Evolutionary conservation across 257 asterid species (phyloP).

Genomic region (Euphrasia confusa): DNA sequence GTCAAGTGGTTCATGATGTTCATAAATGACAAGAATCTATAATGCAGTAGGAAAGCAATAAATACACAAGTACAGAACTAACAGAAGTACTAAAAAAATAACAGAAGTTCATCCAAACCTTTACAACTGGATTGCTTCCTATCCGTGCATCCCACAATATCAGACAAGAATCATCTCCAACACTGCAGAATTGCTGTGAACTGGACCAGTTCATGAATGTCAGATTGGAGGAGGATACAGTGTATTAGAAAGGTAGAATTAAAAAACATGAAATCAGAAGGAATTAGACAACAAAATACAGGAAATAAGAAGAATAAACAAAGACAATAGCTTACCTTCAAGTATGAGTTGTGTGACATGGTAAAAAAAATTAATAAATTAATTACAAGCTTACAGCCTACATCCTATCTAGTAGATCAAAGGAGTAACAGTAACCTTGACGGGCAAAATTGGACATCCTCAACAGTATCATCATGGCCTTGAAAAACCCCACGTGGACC

Average conservation of each 20-base stretch:
- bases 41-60: slow-evolving; percentile 11
- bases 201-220: slow-evolving; percentile 39
- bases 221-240: slow-evolving; percentile 13
- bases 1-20: neutral
- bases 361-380: neutral
- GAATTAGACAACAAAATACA: neutral
- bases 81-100: slow-evolving; percentile 11
- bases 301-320: neutral
- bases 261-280: slow-evolving; percentile 5
- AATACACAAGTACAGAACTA: neutral
- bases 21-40: neutral
- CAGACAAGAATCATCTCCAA: slow-evolving; percentile 97
- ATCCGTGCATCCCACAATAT: slow-evolving; percentile 94
- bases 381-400: slow-evolving; percentile 5
- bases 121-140: slow-evolving; percentile 63
- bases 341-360: neutral
- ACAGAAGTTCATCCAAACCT: slow-evolving; percentile 45
- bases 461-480: slow-evolving; percentile 93
- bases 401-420: slow-evolving; percentile 3
- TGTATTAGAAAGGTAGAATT: slow-evolving; percentile 4
- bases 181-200: slow-evolving; percentile 96
- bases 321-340: slow-evolving; percentile 13
- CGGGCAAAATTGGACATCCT: slow-evolving; percentile 97
- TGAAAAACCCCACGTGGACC: slow-evolving; percentile 88
- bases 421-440: slow-evolving; percentile 54